Base-by-base conservation (phyloP, 2,329 filamentous ascomycete species). In the Mariannaea sp. region DNA sequence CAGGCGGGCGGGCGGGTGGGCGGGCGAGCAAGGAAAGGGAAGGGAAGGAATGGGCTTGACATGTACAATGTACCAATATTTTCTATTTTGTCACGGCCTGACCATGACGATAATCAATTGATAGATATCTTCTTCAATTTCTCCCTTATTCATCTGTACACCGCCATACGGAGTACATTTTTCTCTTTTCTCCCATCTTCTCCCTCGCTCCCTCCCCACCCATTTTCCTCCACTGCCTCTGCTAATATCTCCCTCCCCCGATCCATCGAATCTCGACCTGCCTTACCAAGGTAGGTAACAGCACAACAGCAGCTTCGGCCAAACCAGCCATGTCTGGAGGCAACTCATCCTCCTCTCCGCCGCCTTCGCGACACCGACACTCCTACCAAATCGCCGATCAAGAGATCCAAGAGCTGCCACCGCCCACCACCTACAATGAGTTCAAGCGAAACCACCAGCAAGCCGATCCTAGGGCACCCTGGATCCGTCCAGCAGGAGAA, bases 401-500 rank as follows among this genome's bases (percentile, higher is more conserved):
- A 16, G 39, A 44, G 17, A 53, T 52, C 3, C 55, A 43, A 20
- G 49, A 59, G 42, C 57, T 70, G 6, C 68, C 68, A 8, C 45
- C 60, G 8, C 69, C 68, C n/a, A 67, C 51, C 30, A 68, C 66
- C 7, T 64, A 65, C 57, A 57, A 24, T 45, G 52, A 65, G 39
- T 55, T 44, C 51, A 67, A 62, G 47, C 57, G 54, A 12, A 54
- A 43, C 40, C 49, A 44, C 14, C 48, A 55, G 20, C 55, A 35
- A 40, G 27, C 53, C n/a, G 49, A 59, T 41, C 47, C 29, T 5
- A 55, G 51, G 54, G 49, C 60, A 27, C 40, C 47, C 17, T 55
- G 55, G 20, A 57, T 70, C 49, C 66, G 66, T 33, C 60, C 63
- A 4, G 58, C 57, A 16, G 78, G 78, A 47, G 76, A 81, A 61